Conservation (phyloP, 2,329 filamentous ascomycete genomes). For the Cladosporium velox region DNA sequence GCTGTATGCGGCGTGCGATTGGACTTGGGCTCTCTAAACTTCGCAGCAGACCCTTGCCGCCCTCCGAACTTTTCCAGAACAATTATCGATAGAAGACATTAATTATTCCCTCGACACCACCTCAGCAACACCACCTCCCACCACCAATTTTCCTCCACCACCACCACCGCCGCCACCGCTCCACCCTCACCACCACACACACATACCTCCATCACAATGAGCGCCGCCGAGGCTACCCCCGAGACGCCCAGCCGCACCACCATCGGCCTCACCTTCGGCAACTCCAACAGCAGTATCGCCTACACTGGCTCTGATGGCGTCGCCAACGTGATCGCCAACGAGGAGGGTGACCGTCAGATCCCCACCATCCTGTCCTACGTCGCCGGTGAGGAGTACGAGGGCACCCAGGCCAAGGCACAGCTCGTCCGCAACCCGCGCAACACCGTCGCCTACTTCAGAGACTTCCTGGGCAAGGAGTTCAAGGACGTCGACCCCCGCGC, state of each 20-base stretch:
- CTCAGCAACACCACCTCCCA: neutral
- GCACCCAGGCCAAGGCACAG: slow-evolving; percentile 91
- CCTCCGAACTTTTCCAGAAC: slow-evolving; percentile 10
- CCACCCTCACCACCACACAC: slow-evolving; percentile 3
- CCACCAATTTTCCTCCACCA: slow-evolving; percentile 2
- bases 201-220: slow-evolving; percentile 43
- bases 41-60: slow-evolving; percentile 3
- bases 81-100: slow-evolving; percentile 8
- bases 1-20: neutral
- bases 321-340: slow-evolving; percentile 96
- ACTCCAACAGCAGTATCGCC: slow-evolving; percentile 97
- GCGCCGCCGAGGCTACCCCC: slow-evolving; percentile 53
- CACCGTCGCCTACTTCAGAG: slow-evolving; percentile 93
- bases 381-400: slow-evolving; percentile 94
- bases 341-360: slow-evolving; percentile 98
- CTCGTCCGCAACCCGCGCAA: slow-evolving; percentile 89
- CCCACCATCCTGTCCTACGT: slow-evolving; percentile 93
- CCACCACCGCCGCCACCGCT: slow-evolving; percentile 15
- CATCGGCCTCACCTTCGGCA: slow-evolving; percentile 97
- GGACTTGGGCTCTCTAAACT: neutral
- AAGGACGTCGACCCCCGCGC: slow-evolving; percentile 95
- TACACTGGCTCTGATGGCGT: slow-evolving; percentile 84
- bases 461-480: slow-evolving; percentile 91
- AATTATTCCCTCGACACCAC: neutral
- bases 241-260: slow-evolving; percentile 48